phyloP scores from a whole-genome alignment of 352 stramenopile genomes.

The Plasmopara muralis region DNA sequence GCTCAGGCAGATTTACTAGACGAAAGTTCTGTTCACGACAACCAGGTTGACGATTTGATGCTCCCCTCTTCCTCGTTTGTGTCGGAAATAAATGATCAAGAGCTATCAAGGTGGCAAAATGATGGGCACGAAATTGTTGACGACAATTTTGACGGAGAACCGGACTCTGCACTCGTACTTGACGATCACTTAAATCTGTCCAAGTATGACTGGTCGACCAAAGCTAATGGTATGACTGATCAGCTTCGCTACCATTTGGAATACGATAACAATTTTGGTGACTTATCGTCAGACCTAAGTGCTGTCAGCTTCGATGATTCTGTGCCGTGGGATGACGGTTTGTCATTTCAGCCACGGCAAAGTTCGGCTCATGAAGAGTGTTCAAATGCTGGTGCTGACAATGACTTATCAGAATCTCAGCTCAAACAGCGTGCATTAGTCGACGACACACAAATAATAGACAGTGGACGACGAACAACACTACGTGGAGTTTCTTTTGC shows the following conservation, averaged over 20 bases:
- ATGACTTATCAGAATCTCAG: no score
- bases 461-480: background rate
- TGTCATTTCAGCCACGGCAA: constrained; percentile 33
- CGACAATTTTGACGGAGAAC: constrained; percentile 34
- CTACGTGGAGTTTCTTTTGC: constrained; percentile 6
- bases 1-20: background rate
- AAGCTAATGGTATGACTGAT: constrained; percentile 7
- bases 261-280: constrained; percentile 11
- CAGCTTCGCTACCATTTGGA: constrained; percentile 21
- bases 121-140: constrained; percentile 10
- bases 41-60: constrained; percentile 10
- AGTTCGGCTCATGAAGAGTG: constrained; percentile 5
- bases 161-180: constrained; percentile 26
- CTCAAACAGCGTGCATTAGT: constrained; percentile 2
- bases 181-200: constrained; percentile 14
- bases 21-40: constrained; percentile 10
- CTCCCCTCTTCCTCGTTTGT: constrained; percentile 26
- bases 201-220: constrained; percentile 14
- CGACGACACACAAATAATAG: background rate
- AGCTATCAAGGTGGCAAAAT: constrained; percentile 12
- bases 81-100: constrained; percentile 22
- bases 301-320: constrained; percentile 78
- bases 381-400: constrained; percentile 3
- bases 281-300: constrained; percentile 50
- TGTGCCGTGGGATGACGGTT: constrained; percentile 57